A percentile compares a stretch with the other conserved stretches of the same genome.
These are phyloP conservation scores for Russula sp. DNA, from an alignment of 768 basidiomycete genomes.

Conservation along the genomic window DNA sequence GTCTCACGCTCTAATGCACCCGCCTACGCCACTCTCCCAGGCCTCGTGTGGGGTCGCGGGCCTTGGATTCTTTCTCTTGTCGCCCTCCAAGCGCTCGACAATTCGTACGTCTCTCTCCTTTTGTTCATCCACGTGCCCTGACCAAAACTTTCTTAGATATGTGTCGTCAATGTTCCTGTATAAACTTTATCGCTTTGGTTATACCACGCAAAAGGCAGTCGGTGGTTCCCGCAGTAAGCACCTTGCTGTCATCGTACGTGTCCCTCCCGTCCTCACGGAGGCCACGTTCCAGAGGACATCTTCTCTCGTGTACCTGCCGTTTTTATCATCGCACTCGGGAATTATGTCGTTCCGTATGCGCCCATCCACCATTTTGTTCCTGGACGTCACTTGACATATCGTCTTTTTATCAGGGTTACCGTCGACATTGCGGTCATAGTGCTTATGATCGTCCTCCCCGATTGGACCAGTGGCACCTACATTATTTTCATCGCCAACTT, in stretches of 20 bases:
- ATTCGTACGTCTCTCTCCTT: slow-evolving; percentile 11
- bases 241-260: neutral
- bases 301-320: slow-evolving; percentile 20
- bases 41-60: slow-evolving; percentile 21
- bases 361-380: neutral
- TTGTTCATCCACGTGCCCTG: neutral
- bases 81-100: slow-evolving; percentile 20
- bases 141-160: slow-evolving; percentile 11
- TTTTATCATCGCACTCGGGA: slow-evolving; percentile 21
- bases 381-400: neutral
- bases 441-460: slow-evolving; percentile 14
- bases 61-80: slow-evolving; percentile 15
- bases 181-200: slow-evolving; percentile 20
- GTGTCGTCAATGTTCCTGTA: slow-evolving; percentile 21
- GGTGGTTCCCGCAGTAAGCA: slow-evolving; percentile 11
- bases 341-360: slow-evolving; percentile 22
- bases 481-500: slow-evolving; percentile 21
- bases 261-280: neutral
- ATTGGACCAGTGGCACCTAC: slow-evolving; percentile 16
- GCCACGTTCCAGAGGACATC: slow-evolving; percentile 10
- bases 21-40: neutral
- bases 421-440: slow-evolving; percentile 17
- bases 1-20: slow-evolving; percentile 10
- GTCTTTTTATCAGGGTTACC: slow-evolving; percentile 9
- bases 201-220: slow-evolving; percentile 8